phyloP scores from a whole-genome alignment of 306 rosid genomes.

The Carpinus fangiana region DNA sequence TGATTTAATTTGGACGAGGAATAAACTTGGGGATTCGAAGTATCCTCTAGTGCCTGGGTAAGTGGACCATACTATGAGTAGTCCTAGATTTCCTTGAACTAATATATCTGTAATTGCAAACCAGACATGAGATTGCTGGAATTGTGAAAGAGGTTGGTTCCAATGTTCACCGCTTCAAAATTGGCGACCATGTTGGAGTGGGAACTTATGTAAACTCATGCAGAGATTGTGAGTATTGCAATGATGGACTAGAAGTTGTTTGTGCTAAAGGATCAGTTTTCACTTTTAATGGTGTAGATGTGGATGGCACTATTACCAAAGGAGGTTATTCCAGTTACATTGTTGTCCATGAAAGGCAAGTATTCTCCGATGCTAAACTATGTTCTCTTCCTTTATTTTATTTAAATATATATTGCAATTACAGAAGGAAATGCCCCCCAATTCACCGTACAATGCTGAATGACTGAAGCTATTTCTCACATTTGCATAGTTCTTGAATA shows the following conservation, averaged over 20 bases:
- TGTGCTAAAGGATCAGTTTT: constrained; percentile 34
- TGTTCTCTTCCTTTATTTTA: background rate
- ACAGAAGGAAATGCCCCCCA: background rate
- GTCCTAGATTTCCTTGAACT: background rate
- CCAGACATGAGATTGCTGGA: constrained; percentile 59
- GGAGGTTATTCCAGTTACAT: constrained; percentile 56
- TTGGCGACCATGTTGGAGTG: constrained; percentile 54
- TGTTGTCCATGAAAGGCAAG: constrained; percentile 50
- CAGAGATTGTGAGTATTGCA: constrained; percentile 48
- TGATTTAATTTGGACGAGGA: constrained; percentile 45
- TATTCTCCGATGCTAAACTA: background rate
- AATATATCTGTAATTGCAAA: constrained; percentile 5
- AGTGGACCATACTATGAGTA: background rate
- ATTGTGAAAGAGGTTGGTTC: constrained; percentile 46
- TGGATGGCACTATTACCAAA: constrained; percentile 45
- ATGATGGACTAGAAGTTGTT: constrained; percentile 29
- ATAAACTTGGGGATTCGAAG: constrained; percentile 42
- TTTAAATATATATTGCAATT: background rate
- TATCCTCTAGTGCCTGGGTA: constrained; percentile 53
- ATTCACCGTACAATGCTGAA: background rate
- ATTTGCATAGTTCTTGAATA: background rate
- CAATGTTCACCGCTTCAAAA: constrained; percentile 40
- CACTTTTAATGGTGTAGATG: constrained; percentile 45
- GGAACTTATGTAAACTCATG: constrained; percentile 56
- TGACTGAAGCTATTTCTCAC: background rate